A percentile compares a stretch with the other conserved stretches of the same genome.
phyloP scores from a whole-genome alignment of 345 rosid genomes.

The Hevea brasiliensis region DNA sequence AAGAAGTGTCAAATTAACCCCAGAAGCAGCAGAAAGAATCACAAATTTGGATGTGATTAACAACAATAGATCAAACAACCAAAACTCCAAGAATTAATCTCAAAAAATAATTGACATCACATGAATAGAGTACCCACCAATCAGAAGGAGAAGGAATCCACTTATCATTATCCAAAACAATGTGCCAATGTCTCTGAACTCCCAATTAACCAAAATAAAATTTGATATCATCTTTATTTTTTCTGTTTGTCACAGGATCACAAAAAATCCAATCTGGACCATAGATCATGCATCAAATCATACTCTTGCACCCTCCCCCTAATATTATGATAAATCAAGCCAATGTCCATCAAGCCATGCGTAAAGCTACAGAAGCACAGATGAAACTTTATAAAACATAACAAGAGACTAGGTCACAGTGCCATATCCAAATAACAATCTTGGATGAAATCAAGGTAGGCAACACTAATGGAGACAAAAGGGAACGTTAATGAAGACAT shows the following conservation, averaged over 20 bases:
- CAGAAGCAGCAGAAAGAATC: not conserved
- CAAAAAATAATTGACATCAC: not conserved
- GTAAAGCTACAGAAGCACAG: conserved; percentile 6
- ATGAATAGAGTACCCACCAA: not conserved
- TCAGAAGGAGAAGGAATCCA: not conserved
- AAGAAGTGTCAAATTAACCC: not conserved
- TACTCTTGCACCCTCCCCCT: not conserved
- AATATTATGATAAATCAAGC: not conserved
- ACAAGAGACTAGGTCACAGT: conserved; percentile 25
- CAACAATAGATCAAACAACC: not conserved
- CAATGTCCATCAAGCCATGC: conserved; percentile 7
- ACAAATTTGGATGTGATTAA: not conserved
- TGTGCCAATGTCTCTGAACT: not conserved
- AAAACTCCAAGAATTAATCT: not conserved
- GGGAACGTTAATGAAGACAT: not conserved
- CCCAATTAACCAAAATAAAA: not conserved
- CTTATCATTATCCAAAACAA: not conserved
- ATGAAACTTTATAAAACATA: conserved; percentile 12
- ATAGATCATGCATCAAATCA: not conserved
- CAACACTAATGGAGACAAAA: conserved; percentile 16
- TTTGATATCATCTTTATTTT: not conserved
- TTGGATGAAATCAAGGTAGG: conserved; percentile 4
- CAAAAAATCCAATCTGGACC: not conserved
- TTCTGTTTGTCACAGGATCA: not conserved
- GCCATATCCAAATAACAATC: not conserved